These are phyloP conservation scores for Termitomyces sp. DNA, from an alignment of 768 basidiomycete species.

Conservation along the genomic window DNA sequence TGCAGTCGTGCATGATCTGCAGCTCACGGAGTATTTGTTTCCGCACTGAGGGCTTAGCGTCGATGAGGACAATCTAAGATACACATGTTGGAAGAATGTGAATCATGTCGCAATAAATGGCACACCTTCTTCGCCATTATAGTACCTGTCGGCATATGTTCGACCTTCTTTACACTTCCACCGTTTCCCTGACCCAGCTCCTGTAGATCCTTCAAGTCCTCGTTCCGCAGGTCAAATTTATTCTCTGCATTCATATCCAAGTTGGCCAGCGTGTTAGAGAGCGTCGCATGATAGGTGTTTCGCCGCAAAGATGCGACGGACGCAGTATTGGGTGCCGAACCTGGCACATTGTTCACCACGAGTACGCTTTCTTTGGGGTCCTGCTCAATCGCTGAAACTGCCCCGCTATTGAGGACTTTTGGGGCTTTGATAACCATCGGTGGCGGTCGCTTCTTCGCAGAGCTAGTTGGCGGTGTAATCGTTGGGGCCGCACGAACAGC, in stretches of 20 bases:
- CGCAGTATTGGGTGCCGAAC: constrained; percentile 47
- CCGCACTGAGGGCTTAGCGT: constrained; percentile 91
- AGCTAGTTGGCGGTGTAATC: constrained; percentile 24
- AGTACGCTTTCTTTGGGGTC: constrained; percentile 35
- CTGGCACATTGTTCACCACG: constrained; percentile 37
- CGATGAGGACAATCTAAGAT: constrained; percentile 85
- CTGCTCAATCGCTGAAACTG: constrained; percentile 34
- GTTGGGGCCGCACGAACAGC: constrained; percentile 46
- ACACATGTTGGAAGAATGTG: constrained; percentile 1
- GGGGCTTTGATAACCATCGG: constrained; percentile 80
- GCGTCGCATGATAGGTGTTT: constrained; percentile 71
- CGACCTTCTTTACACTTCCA: constrained; percentile 94
- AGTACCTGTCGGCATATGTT: constrained; percentile 85
- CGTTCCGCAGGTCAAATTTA: constrained; percentile 78
- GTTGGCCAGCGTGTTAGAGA: constrained; percentile 81
- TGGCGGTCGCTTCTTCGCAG: constrained; percentile 67
- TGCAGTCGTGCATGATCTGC: constrained; percentile 98
- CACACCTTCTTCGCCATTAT: constrained; percentile 98
- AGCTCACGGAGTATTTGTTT: constrained; percentile 98
- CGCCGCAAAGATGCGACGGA: constrained; percentile 49
- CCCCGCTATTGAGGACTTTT: constrained; percentile 43
- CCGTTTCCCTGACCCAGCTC: constrained; percentile 97
- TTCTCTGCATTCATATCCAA: constrained; percentile 83
- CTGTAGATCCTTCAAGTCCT: constrained; percentile 84
- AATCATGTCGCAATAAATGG: constrained; percentile 2